Conservation (phyloP, 495 filamentous ascomycete genomes). For the Penicillium manginii region DNA sequence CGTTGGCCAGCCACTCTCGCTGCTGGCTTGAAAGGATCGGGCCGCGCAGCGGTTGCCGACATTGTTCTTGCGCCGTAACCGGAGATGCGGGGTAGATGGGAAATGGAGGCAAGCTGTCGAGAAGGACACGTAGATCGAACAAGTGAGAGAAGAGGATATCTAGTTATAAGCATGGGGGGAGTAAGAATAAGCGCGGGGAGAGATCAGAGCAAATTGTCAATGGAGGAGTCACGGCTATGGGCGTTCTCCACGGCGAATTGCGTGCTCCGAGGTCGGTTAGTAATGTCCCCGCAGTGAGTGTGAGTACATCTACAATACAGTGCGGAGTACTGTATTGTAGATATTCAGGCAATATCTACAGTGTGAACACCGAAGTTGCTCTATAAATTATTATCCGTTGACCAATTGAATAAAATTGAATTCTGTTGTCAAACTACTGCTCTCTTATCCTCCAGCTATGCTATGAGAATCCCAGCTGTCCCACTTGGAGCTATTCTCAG, state of each 20-base stretch:
- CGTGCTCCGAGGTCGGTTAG: slow-evolving; percentile 17
- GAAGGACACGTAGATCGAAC: slow-evolving; percentile 8
- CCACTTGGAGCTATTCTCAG: not conserved
- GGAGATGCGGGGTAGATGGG: slow-evolving; percentile 29
- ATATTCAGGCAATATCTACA: no score
- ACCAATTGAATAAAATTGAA: no score
- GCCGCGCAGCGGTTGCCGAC: slow-evolving; percentile 46
- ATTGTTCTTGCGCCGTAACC: slow-evolving; percentile 39
- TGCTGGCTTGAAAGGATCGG: slow-evolving; percentile 69
- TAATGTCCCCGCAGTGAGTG: no score
- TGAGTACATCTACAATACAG: no score
- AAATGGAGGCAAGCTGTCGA: slow-evolving; percentile 9
- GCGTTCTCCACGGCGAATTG: slow-evolving; percentile 30
- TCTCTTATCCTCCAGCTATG: not conserved
- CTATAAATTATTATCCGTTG: no score
- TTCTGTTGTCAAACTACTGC: no score
- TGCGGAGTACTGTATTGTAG: no score
- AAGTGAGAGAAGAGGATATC: slow-evolving; percentile 8
- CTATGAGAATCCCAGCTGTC: no score
- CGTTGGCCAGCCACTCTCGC: slow-evolving; percentile 75
- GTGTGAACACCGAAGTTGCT: no score
- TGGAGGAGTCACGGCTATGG: slow-evolving; percentile 12
- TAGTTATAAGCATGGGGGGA: slow-evolving; percentile 18
- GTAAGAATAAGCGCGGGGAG: slow-evolving; percentile 11
- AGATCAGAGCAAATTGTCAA: not conserved